Evolutionary conservation across 768 basidiomycete species (phyloP).

Genomic region (Imleria badia): DNA sequence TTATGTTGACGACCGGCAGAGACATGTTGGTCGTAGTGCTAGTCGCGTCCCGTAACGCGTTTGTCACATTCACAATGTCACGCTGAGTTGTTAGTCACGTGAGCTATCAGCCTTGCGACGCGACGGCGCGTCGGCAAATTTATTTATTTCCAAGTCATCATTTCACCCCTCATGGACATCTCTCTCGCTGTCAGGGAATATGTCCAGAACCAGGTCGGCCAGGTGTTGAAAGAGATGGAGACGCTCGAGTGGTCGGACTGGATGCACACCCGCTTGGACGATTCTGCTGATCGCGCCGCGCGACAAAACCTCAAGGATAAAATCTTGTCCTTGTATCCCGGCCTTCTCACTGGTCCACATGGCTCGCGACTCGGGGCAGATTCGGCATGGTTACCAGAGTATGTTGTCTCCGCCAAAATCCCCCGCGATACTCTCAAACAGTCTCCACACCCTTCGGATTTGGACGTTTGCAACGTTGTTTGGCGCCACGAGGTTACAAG

Average conservation of each 20-base stretch:
- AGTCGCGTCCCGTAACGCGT: constrained; percentile 27
- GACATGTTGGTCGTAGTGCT: constrained; percentile 53
- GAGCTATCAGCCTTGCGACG: not conserved
- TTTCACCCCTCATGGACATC: too few species aligned
- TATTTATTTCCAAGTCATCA: too few species aligned
- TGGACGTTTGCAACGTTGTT: constrained; percentile 7
- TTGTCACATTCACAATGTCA: constrained; percentile 28
- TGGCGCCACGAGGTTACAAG: constrained; percentile 5
- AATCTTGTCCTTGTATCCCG: constrained; percentile 1
- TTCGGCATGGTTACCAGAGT: not conserved
- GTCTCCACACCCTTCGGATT: constrained; percentile 1
- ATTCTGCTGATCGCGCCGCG: not conserved
- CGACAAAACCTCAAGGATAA: constrained; percentile 1
- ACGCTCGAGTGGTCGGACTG: constrained; percentile 14
- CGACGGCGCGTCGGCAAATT: too few species aligned
- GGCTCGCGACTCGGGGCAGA: not conserved
- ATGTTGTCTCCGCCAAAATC: constrained; percentile 3
- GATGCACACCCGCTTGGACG: constrained; percentile 2
- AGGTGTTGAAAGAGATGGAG: constrained; percentile 9
- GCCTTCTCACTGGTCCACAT: constrained; percentile 2
- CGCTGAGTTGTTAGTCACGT: constrained; percentile 12
- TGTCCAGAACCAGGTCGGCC: constrained; percentile 13
- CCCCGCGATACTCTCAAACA: not conserved
- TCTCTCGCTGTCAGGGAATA: constrained; percentile 10
- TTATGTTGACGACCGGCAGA: constrained; percentile 56